These are phyloP conservation scores for Agaricus blazei DNA, from an alignment of 768 basidiomycete species.

Conservation along the genomic window DNA sequence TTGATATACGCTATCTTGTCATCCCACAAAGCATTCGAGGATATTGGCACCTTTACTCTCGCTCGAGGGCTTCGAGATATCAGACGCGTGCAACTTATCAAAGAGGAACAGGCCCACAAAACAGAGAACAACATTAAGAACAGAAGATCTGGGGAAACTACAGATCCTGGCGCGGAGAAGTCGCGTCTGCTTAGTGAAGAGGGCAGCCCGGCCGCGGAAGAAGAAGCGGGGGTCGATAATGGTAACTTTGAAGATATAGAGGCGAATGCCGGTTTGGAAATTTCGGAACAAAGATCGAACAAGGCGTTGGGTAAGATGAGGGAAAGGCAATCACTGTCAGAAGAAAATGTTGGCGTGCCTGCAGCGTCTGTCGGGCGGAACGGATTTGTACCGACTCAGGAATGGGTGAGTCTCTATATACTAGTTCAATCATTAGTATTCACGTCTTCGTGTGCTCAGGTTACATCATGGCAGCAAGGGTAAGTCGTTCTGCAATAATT, in stretches of 20 bases:
- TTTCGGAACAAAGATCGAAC: constrained; percentile 46
- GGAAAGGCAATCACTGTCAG: constrained; percentile 56
- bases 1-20: constrained; percentile 82
- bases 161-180: constrained; percentile 50
- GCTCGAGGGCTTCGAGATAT: constrained; percentile 83
- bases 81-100: constrained; percentile 62
- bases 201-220: constrained; percentile 18
- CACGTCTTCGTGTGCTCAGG: constrained; percentile 31
- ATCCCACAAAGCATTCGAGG: constrained; percentile 81
- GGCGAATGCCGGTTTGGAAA: constrained; percentile 3
- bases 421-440: background rate
- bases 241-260: constrained; percentile 8
- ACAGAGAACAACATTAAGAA: constrained; percentile 33
- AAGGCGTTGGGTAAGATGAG: constrained; percentile 92
- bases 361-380: constrained; percentile 80
- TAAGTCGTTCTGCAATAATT: constrained; percentile 24
- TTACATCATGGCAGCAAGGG: constrained; percentile 97
- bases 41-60: constrained; percentile 89
- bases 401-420: constrained; percentile 70
- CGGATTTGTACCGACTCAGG: constrained; percentile 92
- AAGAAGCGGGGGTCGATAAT: constrained; percentile 11
- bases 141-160: constrained; percentile 29
- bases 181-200: constrained; percentile 56
- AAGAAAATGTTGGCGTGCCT: constrained; percentile 16
- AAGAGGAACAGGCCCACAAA: constrained; percentile 54